Percentiles rank a stretch among this genome's conserved stretches.
Evolutionary conservation across 1,139 yeast genomes (phyloP).

Genomic region (Candida sp.): DNA sequence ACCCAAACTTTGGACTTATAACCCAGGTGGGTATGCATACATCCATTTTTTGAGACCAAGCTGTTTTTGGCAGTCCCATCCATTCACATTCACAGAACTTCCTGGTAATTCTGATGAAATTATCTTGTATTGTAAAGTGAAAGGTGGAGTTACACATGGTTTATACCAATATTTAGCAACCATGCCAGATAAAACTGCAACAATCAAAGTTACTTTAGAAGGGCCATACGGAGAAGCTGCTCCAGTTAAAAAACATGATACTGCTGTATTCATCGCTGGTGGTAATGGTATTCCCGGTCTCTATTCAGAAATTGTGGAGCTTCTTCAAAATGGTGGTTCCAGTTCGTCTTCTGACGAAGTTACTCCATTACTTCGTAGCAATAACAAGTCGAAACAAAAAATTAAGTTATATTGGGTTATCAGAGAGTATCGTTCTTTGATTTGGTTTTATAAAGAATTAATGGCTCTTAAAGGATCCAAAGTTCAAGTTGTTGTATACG

Average conservation of each 20-base stretch:
- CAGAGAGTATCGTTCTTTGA: slow-evolving; percentile 38
- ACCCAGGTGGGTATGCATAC: slow-evolving; percentile 53
- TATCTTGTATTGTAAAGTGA: slow-evolving; percentile 30
- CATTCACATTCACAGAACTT: slow-evolving; percentile 33
- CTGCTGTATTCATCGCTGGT: slow-evolving; percentile 38
- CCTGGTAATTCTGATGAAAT: slow-evolving; percentile 19
- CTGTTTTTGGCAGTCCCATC: slow-evolving; percentile 44
- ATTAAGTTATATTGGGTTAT: slow-evolving; percentile 50
- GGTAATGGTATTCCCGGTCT: slow-evolving; percentile 46
- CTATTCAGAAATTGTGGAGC: slow-evolving; percentile 32
- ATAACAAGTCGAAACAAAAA: slow-evolving; percentile 8
- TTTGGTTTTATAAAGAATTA: slow-evolving; percentile 53
- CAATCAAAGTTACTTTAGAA: slow-evolving; percentile 34
- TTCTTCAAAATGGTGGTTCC: slow-evolving; percentile 11
- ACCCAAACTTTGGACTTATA: slow-evolving; percentile 37
- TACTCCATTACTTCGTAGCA: not conserved
- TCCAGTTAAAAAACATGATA: slow-evolving; percentile 25
- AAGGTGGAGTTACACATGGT: slow-evolving; percentile 35
- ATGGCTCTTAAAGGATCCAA: slow-evolving; percentile 23
- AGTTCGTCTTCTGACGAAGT: not conserved
- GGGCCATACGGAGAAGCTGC: slow-evolving; percentile 40
- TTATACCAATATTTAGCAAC: slow-evolving; percentile 25
- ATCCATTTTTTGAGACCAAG: slow-evolving; percentile 37
- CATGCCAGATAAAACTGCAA: slow-evolving; percentile 20
- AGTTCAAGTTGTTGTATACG: slow-evolving; percentile 35